Conservation (phyloP, 768 basidiomycete genomes). For the Kwoniella bestiolae region DNA sequence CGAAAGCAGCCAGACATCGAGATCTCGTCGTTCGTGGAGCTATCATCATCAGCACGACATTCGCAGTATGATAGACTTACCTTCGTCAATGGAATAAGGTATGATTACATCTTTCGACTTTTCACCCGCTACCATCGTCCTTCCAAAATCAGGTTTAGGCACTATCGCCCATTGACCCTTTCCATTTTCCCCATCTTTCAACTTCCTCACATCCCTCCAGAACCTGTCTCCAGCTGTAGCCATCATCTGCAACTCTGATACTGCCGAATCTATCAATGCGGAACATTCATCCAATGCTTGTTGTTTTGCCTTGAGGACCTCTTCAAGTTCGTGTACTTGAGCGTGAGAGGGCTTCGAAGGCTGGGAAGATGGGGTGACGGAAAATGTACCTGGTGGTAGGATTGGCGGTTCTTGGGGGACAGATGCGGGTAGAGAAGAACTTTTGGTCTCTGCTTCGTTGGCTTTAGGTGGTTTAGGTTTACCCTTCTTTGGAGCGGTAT, state of each 20-base stretch:
- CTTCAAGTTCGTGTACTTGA: slow-evolving; percentile 35
- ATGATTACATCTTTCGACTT: slow-evolving; percentile 50
- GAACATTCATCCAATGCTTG: slow-evolving; percentile 48
- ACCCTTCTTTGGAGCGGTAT: slow-evolving; percentile 1
- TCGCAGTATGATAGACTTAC: slow-evolving; percentile 20
- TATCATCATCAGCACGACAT: not conserved
- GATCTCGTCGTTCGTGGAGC: slow-evolving; percentile 24
- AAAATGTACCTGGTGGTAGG: slow-evolving; percentile 43
- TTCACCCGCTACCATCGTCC: slow-evolving; percentile 32
- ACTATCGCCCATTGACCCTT: slow-evolving; percentile 45
- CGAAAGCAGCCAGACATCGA: slow-evolving; percentile 48
- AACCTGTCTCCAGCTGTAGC: slow-evolving; percentile 41
- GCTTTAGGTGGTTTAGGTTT: slow-evolving; percentile 13
- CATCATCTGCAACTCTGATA: slow-evolving; percentile 44
- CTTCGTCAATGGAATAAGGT: slow-evolving; percentile 51
- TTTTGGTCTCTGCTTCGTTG: slow-evolving; percentile 14
- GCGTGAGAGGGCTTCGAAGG: slow-evolving; percentile 13
- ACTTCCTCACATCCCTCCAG: slow-evolving; percentile 36
- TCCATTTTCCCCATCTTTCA: slow-evolving; percentile 39
- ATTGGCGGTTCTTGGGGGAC: slow-evolving; percentile 34
- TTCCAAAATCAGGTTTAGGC: slow-evolving; percentile 49
- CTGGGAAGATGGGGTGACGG: slow-evolving; percentile 26
- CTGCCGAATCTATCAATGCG: slow-evolving; percentile 45
- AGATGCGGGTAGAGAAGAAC: not conserved
- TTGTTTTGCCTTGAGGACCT: slow-evolving; percentile 44